Conservation (phyloP, 2,329 filamentous ascomycete species). For the Beauveria caledonica region DNA sequence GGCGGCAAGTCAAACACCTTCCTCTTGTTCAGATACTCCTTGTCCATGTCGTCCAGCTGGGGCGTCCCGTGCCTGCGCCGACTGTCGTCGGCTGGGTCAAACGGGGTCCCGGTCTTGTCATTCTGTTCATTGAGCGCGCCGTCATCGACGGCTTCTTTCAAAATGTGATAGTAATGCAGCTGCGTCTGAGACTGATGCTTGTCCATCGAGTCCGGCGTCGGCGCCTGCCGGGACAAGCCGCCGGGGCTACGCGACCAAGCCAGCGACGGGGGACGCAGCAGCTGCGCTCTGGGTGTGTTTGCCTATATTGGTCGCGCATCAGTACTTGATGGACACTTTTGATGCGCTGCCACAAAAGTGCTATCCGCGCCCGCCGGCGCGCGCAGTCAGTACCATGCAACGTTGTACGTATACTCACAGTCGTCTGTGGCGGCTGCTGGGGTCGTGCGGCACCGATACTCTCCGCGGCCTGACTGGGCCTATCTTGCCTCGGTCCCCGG, state of each 20-base stretch:
- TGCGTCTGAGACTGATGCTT: background rate
- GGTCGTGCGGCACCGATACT: background rate
- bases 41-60: slow-evolving; percentile 1
- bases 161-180: background rate
- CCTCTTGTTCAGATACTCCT: slow-evolving; percentile 6
- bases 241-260: background rate
- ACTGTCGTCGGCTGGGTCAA: background rate
- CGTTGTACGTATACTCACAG: background rate
- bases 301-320: too few species aligned
- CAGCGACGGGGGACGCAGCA: background rate
- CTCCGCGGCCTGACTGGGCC: background rate
- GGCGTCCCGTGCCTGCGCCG: background rate
- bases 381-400: background rate
- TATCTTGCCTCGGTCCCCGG: background rate
- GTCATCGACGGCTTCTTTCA: background rate
- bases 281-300: background rate
- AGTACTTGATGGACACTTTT: too few species aligned
- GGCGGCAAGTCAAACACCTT: background rate
- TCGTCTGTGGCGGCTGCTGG: background rate
- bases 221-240: background rate
- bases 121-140: background rate
- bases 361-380: too few species aligned
- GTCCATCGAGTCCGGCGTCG: background rate
- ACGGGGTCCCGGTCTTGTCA: background rate
- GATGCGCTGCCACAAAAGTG: too few species aligned